Conservation (phyloP, 2,329 filamentous ascomycete species). For the Microsporum audouinii region DNA sequence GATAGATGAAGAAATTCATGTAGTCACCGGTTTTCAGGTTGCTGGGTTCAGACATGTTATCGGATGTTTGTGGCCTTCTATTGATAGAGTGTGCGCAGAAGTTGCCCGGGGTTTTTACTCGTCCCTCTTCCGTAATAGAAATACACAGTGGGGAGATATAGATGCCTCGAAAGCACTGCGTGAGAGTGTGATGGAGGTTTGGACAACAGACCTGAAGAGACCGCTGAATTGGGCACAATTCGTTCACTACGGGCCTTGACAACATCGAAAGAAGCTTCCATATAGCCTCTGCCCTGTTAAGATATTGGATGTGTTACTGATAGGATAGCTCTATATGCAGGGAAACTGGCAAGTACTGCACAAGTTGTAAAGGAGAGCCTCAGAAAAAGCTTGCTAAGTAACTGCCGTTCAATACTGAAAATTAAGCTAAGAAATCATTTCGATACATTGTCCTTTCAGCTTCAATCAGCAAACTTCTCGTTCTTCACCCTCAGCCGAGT, state of each 20-base stretch:
- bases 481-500: no score
- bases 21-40: constrained; percentile 28
- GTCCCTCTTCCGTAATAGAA: neutral
- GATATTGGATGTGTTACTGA: no score
- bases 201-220: neutral
- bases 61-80: constrained; percentile 21
- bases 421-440: no score
- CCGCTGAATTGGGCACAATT: neutral
- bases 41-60: constrained; percentile 28
- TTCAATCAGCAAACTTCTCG: no score
- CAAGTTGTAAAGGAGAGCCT: no score
- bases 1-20: constrained; percentile 26
- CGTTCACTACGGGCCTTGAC: neutral
- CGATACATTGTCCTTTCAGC: no score
- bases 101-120: neutral
- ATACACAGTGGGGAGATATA: constrained; percentile 15
- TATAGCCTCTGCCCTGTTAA: no score
- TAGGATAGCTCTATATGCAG: no score
- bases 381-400: no score
- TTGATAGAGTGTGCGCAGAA: constrained; percentile 6
- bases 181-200: neutral
- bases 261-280: no score
- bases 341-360: no score
- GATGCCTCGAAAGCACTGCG: neutral
- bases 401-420: no score